These are phyloP conservation scores for Waltiozyma solani DNA, from an alignment of 1,139 yeast genomes.

Conservation along the genomic window DNA sequence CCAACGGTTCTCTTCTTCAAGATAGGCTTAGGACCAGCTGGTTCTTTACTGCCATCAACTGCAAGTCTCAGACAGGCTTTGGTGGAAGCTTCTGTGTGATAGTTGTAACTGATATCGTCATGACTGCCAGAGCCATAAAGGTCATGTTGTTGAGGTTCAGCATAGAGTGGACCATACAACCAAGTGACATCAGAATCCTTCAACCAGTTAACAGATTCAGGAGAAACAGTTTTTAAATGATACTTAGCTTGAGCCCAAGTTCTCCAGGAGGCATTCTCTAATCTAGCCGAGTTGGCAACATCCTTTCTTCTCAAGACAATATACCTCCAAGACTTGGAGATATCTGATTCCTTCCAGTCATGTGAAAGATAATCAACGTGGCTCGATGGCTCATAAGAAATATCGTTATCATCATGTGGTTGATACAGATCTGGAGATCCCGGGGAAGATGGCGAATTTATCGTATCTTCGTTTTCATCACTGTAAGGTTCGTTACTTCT, in stretches of 20 bases:
- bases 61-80: constrained; percentile 16
- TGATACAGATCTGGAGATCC: constrained; percentile 26
- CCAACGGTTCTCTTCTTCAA: constrained; percentile 73
- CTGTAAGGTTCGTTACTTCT: constrained; percentile 5
- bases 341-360: constrained; percentile 91
- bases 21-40: constrained; percentile 48
- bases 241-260: constrained; percentile 79
- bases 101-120: not conserved
- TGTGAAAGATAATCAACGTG: constrained; percentile 94
- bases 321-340: constrained; percentile 91
- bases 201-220: constrained; percentile 70
- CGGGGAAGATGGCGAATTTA: constrained; percentile 20
- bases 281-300: constrained; percentile 52
- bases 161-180: constrained; percentile 60
- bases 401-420: constrained; percentile 81
- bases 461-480: constrained; percentile 2
- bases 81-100: constrained; percentile 23
- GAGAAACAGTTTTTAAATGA: constrained; percentile 56
- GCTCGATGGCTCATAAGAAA: constrained; percentile 69
- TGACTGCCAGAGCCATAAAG: constrained; percentile 27
- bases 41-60: constrained; percentile 10
- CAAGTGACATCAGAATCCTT: constrained; percentile 76
- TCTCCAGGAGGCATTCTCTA: constrained; percentile 80
- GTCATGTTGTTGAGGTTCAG: constrained; percentile 33
- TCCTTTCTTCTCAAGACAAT: constrained; percentile 73